These are phyloP conservation scores for Ophiosphaerella korrae DNA, from an alignment of 2,329 filamentous ascomycete species.

Conservation along the genomic window DNA sequence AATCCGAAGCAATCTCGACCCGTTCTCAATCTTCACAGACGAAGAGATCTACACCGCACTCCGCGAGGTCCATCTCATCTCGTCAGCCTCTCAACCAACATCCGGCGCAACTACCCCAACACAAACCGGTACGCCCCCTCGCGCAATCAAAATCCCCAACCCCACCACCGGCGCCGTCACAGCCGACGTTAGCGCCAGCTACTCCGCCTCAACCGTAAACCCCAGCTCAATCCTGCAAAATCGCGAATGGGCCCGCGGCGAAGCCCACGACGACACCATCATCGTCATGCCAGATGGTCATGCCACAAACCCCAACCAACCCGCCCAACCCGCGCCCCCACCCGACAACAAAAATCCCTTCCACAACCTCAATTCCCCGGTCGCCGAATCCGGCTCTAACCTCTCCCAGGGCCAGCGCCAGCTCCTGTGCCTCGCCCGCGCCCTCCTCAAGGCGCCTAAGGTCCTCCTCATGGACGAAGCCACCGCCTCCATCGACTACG, in stretches of 20 bases:
- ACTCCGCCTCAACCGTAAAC: slow-evolving; percentile 38
- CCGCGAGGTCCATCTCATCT: slow-evolving; percentile 84
- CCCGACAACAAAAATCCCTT: slow-evolving; percentile 93
- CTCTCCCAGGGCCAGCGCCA: slow-evolving; percentile 96
- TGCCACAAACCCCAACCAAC: slow-evolving; percentile 34
- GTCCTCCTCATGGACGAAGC: slow-evolving; percentile 99
- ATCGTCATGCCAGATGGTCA: slow-evolving; percentile 36
- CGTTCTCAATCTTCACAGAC: slow-evolving; percentile 86
- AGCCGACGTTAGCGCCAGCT: slow-evolving; percentile 33
- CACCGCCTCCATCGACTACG: slow-evolving; percentile 96
- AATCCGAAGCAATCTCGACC: slow-evolving; percentile 89
- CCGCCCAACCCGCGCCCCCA: slow-evolving; percentile 41
- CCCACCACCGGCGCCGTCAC: slow-evolving; percentile 30
- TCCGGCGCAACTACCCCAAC: slow-evolving; percentile 32
- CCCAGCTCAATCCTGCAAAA: slow-evolving; percentile 39
- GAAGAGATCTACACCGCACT: slow-evolving; percentile 88
- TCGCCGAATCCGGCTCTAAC: slow-evolving; percentile 91
- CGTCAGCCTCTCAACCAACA: slow-evolving; percentile 48
- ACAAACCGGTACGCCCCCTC: slow-evolving; percentile 22
- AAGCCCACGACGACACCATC: slow-evolving; percentile 37
- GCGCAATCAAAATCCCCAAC: slow-evolving; percentile 42
- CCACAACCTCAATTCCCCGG: slow-evolving; percentile 78
- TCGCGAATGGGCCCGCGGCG: slow-evolving; percentile 33
- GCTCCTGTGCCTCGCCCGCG: slow-evolving; percentile 88
- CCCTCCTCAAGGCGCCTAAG: slow-evolving; percentile 86